Evolutionary conservation across 768 basidiomycete species (phyloP).

Genomic region (Macrocybe gigantea): DNA sequence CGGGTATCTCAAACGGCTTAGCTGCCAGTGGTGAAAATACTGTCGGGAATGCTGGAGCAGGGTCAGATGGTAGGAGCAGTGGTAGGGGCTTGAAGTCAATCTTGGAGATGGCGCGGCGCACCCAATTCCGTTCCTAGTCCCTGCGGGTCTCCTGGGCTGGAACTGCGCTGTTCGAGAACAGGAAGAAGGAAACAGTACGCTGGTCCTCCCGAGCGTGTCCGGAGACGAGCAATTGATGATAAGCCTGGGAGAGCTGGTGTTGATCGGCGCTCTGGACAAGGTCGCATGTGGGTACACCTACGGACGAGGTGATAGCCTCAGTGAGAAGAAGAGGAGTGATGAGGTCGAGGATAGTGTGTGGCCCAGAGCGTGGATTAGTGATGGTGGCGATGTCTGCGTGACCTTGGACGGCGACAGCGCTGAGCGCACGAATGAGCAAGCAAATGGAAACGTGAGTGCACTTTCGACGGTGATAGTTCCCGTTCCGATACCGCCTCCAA

Average conservation of each 20-base stretch:
- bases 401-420: background rate
- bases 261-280: constrained; percentile 21
- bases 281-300: constrained; percentile 1
- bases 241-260: constrained; percentile 21
- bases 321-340: background rate
- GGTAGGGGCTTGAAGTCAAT: background rate
- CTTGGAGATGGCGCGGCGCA: background rate
- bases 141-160: background rate
- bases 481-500: no score
- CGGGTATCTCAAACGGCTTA: constrained; percentile 7
- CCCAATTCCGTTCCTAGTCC: background rate
- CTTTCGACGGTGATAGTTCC: no score
- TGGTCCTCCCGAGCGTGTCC: background rate
- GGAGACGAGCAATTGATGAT: background rate
- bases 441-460: no score
- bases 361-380: constrained; percentile 19
- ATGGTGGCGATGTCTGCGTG: constrained; percentile 10
- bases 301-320: constrained; percentile 2
- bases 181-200: background rate
- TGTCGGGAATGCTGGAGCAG: background rate
- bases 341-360: background rate
- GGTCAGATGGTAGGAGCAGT: no score
- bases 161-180: background rate
- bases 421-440: background rate
- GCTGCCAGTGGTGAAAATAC: background rate